Evolutionary conservation across 2,329 filamentous ascomycete species (phyloP).

Genomic region (Talaromyces sp.): DNA sequence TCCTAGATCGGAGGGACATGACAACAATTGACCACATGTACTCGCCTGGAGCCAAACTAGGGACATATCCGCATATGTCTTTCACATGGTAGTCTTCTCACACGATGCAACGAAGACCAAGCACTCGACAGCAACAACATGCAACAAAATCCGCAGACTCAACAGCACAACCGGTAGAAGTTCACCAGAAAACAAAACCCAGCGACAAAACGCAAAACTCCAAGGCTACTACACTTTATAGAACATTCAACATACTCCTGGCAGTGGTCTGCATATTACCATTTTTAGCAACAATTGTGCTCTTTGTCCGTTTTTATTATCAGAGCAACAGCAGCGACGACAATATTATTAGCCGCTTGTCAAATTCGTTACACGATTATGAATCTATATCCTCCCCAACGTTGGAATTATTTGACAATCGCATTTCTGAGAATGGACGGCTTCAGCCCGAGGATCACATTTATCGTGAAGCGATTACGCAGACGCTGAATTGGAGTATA

Average conservation of each 20-base stretch:
- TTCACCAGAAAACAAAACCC: not conserved
- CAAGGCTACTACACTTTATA: not conserved
- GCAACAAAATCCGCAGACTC: not conserved
- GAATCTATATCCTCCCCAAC: not conserved
- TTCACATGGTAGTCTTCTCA: not conserved
- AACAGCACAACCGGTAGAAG: not conserved
- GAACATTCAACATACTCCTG: not conserved
- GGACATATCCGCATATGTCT: not conserved
- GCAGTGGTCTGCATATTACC: not conserved
- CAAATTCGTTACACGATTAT: conserved; percentile 15
- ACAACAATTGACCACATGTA: not conserved
- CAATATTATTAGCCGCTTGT: conserved; percentile 4
- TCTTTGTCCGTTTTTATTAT: conserved; percentile 8
- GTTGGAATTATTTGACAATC: not conserved
- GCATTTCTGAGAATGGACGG: conserved; percentile 13
- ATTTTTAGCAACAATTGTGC: conserved; percentile 6
- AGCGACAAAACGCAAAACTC: not conserved
- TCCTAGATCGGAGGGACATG: not conserved
- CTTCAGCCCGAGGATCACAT: conserved; percentile 44
- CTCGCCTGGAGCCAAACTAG: not conserved
- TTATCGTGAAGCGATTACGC: conserved; percentile 29
- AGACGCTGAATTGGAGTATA: conserved; percentile 40
- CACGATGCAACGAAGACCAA: conserved; percentile 10
- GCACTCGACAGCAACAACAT: not conserved
- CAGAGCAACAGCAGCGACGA: not conserved